Evolutionary conservation across 352 stramenopile species (phyloP), one percentile per base, ranked within the genome.

Genomic region (Paralagenidium karlingii): DNA sequence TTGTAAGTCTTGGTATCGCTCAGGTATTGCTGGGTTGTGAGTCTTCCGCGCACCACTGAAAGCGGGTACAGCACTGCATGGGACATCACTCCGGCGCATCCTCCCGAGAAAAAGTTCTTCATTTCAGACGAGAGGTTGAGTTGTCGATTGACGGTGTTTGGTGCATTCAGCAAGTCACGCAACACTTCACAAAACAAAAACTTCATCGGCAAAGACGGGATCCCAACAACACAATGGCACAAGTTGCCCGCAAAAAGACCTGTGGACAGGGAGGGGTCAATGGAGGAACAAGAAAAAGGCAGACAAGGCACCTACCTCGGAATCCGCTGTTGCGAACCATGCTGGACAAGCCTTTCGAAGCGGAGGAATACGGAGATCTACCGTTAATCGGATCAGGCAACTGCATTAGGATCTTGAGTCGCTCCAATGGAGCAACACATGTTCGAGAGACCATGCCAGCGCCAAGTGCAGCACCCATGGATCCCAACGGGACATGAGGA

Each of bases 401-500:
- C 43, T 92, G 78, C 58, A 83, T 84, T 8, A 89, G 45, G 21
- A 92, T 86, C 38, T 92, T 92, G 8, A 92, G 40, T 0, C 78
- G 64, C 43, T 92, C 78, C 3, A 92, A 47, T 9, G 78, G 78
- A 4, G 78, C 78, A 41, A 61, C 81, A 8, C 58, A 62, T 7
- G 75, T 84, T 20, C 78, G 68, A 7, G 66, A 63, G 11, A 85
- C 41, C 10, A 53, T 58, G n/a, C 75, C 73, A 20, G 75, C 68
- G 0, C 64, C 46, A 28, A 92, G 86, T 11, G 78, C 73, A 5
- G 75, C 74, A 8, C 47, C 49, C 37, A 53, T 28, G 15, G n/a
- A n/a, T n/a, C n/a, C n/a, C n/a, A n/a, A n/a, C n/a, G n/a, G n/a
- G n/a, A n/a, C n/a, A n/a, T n/a, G n/a, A n/a, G n/a, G n/a, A n/a